Evolutionary conservation across 2,329 filamentous ascomycete species (phyloP), one percentile per base, ranked within the genome.

Genomic region (Madurella mycetomatis): DNA sequence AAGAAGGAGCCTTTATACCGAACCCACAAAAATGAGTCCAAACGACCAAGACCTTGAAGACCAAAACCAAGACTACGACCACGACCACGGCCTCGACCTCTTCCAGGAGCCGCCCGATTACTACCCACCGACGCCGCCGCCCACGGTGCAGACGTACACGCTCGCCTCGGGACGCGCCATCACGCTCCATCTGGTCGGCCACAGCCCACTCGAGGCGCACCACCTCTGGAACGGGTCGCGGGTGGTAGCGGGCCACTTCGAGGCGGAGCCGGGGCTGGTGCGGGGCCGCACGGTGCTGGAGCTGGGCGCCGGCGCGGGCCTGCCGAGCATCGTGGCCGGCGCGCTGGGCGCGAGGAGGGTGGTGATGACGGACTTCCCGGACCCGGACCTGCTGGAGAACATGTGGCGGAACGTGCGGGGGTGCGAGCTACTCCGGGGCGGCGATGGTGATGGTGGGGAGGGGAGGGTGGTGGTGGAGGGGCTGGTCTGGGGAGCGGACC

Each of bases 181-280:
- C 60, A 82, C 76, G 48, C 80, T 96, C 60, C 83, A 88, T 64
- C 82, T 96, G 73, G 89, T 96, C 43, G 92, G 92, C 56, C 85
- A 89, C 70, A 92, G 88, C 75, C 89, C 91, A 19, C 81, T 95
- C 13, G 95, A 95, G 82, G 92, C 90, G 15, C 90, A 96, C 71
- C 81, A 89, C 60, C 80, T 96, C 31, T 97, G 92, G 92, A 95
- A 96, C 70, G 92, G 90, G 57, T 86, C 87, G 56, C 86, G 88
- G 58, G 83, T 89, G 40, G 80, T 92, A 47, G 83, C 91, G 15
- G 77, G 84, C 62, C 91, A 91, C 71, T 83, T 96, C 54, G 90
- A 96, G 71, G 73, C 81, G 41, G 76, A 84, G 60, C 79, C 84
- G n/a, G 65, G 70, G 9, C 77, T 89, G 4, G 78, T 95, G n/a